phyloP scores from a whole-genome alignment of 108 stramenopile genomes.

The Stephanodiscus triporus region DNA sequence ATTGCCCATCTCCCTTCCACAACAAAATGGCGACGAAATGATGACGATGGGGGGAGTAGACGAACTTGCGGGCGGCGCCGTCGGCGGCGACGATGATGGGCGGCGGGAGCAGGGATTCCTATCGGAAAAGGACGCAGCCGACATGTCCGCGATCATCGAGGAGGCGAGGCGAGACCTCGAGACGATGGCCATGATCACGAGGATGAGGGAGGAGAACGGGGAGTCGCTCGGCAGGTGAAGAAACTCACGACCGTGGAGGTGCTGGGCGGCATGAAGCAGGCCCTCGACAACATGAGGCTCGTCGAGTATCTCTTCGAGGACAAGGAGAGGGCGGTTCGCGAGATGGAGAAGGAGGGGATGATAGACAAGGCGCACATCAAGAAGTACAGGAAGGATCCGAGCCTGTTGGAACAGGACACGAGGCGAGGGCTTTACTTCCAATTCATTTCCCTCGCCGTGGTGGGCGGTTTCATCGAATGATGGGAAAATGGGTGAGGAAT shows the following conservation, averaged over 20 bases:
- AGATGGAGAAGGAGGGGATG: slow-evolving; percentile 74
- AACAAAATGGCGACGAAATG: slow-evolving; percentile 14
- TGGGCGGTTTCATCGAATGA: slow-evolving; percentile 56
- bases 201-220: slow-evolving; percentile 49
- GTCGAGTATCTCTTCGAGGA: slow-evolving; percentile 68
- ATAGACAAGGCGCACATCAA: slow-evolving; percentile 57
- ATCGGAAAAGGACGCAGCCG: slow-evolving; percentile 60
- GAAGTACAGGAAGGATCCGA: slow-evolving; percentile 65
- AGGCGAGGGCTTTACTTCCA: slow-evolving; percentile 62
- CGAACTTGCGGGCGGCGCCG: neutral
- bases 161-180: slow-evolving; percentile 56
- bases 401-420: slow-evolving; percentile 63
- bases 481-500: too few species aligned
- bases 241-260: slow-evolving; percentile 48
- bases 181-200: slow-evolving; percentile 57
- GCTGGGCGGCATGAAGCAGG: slow-evolving; percentile 55
- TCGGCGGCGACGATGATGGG: neutral
- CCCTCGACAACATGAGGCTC: slow-evolving; percentile 62
- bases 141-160: slow-evolving; percentile 56
- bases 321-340: slow-evolving; percentile 58
- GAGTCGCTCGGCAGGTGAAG: slow-evolving; percentile 31
- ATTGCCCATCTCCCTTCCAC: slow-evolving; percentile 17
- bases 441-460: slow-evolving; percentile 62
- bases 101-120: slow-evolving; percentile 21
- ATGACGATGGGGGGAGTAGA: neutral